Percentiles rank a stretch among this genome's conserved stretches.
These are phyloP conservation scores for Pythium oligandrum DNA, from an alignment of 352 stramenopile genomes.

Conservation along the genomic window DNA sequence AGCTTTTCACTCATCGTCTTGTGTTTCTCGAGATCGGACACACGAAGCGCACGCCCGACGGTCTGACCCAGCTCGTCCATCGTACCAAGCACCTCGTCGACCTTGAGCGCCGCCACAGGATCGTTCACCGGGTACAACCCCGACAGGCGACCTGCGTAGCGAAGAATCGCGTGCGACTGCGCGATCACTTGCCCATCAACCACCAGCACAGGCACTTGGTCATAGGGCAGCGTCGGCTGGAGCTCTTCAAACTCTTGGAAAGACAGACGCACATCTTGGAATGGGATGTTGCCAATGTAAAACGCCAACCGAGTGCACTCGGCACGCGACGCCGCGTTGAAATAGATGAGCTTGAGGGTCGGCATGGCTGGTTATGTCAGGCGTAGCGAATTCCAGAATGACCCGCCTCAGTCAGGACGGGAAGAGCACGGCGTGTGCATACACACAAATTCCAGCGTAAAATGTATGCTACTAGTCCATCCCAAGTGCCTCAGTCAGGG, in stretches of 20 bases:
- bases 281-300: conserved; percentile 24
- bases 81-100: conserved; percentile 27
- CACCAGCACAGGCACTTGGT: conserved; percentile 26
- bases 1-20: conserved; percentile 30
- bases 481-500: too few relatives aligned
- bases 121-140: conserved; percentile 31
- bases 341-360: conserved; percentile 29
- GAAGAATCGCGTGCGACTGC: conserved; percentile 28
- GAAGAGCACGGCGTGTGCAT: too few relatives aligned
- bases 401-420: too few relatives aligned
- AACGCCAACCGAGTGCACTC: conserved; percentile 29
- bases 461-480: too few relatives aligned
- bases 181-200: conserved; percentile 22
- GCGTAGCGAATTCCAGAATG: too few relatives aligned
- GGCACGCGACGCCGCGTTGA: conserved; percentile 27
- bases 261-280: conserved; percentile 30
- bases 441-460: too few relatives aligned
- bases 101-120: conserved; percentile 20
- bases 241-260: conserved; percentile 21
- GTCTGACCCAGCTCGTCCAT: conserved; percentile 23
- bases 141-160: conserved; percentile 30
- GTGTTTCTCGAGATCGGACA: conserved; percentile 27
- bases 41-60: conserved; percentile 18
- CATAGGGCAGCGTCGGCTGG: conserved; percentile 26
- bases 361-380: too few relatives aligned